Evolutionary conservation across 83 land plant genomes (phyloP), one percentile per base, ranked within the genome.

Genomic region (Larix sibirica): DNA sequence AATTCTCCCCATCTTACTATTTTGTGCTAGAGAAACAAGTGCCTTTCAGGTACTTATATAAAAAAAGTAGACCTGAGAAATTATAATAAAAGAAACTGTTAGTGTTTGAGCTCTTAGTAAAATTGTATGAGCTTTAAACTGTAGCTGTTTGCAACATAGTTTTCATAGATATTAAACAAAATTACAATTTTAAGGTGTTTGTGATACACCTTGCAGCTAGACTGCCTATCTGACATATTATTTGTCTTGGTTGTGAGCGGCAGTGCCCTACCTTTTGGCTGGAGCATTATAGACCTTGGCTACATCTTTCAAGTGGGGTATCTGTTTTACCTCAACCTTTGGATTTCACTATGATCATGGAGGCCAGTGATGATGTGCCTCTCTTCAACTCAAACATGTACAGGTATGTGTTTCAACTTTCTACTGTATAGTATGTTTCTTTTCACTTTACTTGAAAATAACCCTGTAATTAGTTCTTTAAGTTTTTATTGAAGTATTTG

Each of bases 311-410:
- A 3, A 79, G 66, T 79, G 60, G 50, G 78, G 83, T 76, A 56
- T 54, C 85, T 24, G 85, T 83, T 24, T 65, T 58, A 63, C 77
- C 82, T 42, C 59, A 23, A 24, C 81, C 89, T 26, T 78, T 97
- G 61, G 91, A 94, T 84, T 94, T 97, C 73, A 42, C 89, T 16
- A 62, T 4, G 14, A 21, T 96, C 59, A 85, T 92, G 85, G 85
- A 92, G 70, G 65, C 94, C 86, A 89, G 86, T 42, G 92, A 83
- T 16, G 90, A 91, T 79, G 82, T 89, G 14, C 82, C 95, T 13
- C 82, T 84, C 65, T 93, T 95, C 67, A 80, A 84, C 50, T 89
- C 97, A 18, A 91, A 92, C 80, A 73, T 66, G 44, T 95, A 96
- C 88, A 95, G 91, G 99, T 96, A 13, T 24, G 56, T 66, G 18